These are phyloP conservation scores for Castanea crenata DNA, from an alignment of 306 rosid species.

Conservation along the genomic window DNA sequence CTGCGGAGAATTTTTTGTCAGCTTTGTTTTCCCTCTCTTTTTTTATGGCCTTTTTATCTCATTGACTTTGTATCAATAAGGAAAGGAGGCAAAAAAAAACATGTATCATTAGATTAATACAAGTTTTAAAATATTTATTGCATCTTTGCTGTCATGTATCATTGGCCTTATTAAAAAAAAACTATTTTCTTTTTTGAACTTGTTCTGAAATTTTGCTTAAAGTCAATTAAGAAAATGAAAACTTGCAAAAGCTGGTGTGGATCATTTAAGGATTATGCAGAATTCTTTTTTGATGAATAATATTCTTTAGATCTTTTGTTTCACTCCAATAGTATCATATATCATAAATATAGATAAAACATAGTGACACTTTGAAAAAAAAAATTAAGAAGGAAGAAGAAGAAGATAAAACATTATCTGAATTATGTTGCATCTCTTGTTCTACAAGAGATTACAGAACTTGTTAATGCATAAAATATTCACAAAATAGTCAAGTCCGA, in stretches of 20 bases:
- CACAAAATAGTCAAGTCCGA: not conserved
- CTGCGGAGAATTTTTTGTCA: constrained; percentile 15
- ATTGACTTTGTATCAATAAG: constrained; percentile 5
- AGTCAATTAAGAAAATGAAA: not conserved
- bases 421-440: no score
- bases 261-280: not conserved
- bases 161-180: not conserved
- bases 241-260: not conserved
- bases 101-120: constrained; percentile 17
- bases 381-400: no score
- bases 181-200: not conserved
- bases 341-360: not conserved
- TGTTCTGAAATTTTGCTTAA: not conserved
- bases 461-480: not conserved
- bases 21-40: constrained; percentile 1
- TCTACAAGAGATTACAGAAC: not conserved
- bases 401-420: no score
- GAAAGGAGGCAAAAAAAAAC: constrained; percentile 7
- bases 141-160: not conserved
- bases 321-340: not conserved
- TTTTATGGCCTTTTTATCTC: constrained; percentile 1
- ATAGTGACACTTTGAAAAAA: no score
- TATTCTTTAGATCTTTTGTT: not conserved
- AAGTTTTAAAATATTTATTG: not conserved
- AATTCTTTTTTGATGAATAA: not conserved